Evolutionary conservation across 257 asterid genomes (phyloP).

Genomic region (Gardenia jasminoides): DNA sequence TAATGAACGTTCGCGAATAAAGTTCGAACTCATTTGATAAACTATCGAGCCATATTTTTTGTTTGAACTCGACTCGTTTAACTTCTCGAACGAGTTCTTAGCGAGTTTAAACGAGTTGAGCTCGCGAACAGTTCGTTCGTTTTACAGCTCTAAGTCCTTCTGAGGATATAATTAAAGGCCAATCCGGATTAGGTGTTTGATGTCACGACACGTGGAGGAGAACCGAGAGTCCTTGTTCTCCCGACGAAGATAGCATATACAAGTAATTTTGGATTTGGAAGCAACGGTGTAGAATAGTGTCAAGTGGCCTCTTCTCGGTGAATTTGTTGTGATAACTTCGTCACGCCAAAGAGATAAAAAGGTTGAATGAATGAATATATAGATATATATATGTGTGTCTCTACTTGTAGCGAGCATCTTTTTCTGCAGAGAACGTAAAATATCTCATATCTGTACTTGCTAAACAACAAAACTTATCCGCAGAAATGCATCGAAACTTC

Average conservation of each 20-base stretch:
- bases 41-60: no score
- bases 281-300: conserved; percentile 34
- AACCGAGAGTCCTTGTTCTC: not conserved
- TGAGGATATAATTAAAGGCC: not conserved
- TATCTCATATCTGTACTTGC: not conserved
- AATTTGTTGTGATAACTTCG: conserved; percentile 15
- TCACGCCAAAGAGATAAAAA: conserved; percentile 13
- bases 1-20: no score
- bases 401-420: not conserved
- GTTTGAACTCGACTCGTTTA: no score
- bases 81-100: no score
- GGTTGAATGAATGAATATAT: conserved; percentile 4
- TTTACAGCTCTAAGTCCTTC: no score
- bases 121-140: no score
- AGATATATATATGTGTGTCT: no score
- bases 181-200: conserved; percentile 18
- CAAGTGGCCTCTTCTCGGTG: conserved; percentile 25
- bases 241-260: conserved; percentile 15
- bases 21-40: no score
- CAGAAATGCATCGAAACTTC: not conserved
- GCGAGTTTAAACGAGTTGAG: no score
- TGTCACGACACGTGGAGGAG: conserved; percentile 29
- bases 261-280: conserved; percentile 37
- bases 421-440: not conserved
- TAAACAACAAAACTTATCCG: not conserved